These are phyloP conservation scores for Sarcodon sp. DNA, from an alignment of 768 basidiomycete species.

Conservation along the genomic window DNA sequence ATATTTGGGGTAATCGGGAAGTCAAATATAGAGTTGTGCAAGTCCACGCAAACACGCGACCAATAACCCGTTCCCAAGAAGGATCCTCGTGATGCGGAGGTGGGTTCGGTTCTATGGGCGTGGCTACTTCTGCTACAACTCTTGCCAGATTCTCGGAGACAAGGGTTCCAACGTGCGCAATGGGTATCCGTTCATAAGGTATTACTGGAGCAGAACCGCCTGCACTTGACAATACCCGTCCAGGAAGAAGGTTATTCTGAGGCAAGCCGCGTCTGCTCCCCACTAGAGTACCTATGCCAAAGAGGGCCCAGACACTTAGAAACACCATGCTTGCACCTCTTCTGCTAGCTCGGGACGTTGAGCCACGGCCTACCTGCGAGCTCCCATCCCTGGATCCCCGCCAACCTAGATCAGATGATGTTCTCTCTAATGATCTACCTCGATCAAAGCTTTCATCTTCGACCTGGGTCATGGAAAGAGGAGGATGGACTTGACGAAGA, in stretches of 20 bases:
- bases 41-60: conserved; percentile 88
- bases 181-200: neutral
- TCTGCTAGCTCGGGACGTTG: conserved; percentile 49
- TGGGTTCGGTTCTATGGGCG: neutral
- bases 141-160: neutral
- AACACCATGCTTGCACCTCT: conserved; percentile 74
- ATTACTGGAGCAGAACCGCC: neutral
- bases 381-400: conserved; percentile 1
- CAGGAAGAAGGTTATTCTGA: conserved; percentile 3
- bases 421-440: conserved; percentile 31
- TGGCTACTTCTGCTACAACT: neutral
- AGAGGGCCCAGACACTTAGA: conserved; percentile 63
- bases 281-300: conserved; percentile 46
- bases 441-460: conserved; percentile 18
- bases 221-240: conserved; percentile 26
- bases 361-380: conserved; percentile 8
- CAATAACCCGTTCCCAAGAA: conserved; percentile 52
- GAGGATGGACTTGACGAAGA: conserved; percentile 12
- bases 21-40: conserved; percentile 92
- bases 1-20: conserved; percentile 91
- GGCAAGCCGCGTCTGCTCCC: conserved; percentile 16
- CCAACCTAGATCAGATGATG: conserved; percentile 6
- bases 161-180: neutral
- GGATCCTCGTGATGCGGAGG: conserved; percentile 13
- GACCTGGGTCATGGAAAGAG: conserved; percentile 19